Evolutionary conservation across 129 eudicot genomes (phyloP), one percentile per base, ranked within the genome.

Genomic region (Artemisia annua): DNA sequence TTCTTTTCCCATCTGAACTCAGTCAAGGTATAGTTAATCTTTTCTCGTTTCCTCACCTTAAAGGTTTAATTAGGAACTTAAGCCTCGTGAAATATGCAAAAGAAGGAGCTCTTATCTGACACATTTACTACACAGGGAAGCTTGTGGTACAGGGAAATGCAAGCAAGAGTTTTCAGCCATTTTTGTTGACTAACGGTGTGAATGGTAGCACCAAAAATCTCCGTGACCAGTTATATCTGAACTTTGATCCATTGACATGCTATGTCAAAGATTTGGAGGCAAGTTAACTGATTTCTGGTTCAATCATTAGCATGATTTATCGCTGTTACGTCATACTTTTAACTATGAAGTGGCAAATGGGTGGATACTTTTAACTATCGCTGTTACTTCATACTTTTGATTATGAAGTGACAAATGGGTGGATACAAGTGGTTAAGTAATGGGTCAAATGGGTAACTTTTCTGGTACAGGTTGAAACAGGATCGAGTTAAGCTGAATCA

Each of bases 1-100:
- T 90, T 77, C 93, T 90, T 59, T 88, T 94, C 71, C 99, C 97
- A 43, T 94, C 99, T 57, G 93, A 94, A 70, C 75, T 88, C 30
- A 78, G 85, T 59, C 90, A 75, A 79, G 99, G 99, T 84, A 75
- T 67, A 12, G 16, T 63, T 54, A 15, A 44, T 71, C 6, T 68
- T 46, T 58, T 43, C 57, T 60, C n/a, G 48, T 32, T 56, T 26
- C 61, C 55, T 16, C 6, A 1, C 46, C 76, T 24, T 52, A 46
- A 60, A 61, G 16, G 51, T 60, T 28, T n/a, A 18, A 13, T 56
- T 10, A 43, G 43, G 50, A 69, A 52, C 35, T 43, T 16, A 43
- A 35, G 19, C 58, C 13, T 56, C 11, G 17, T 63, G 49, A n/a
- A 61, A 63, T 62, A 10, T 63, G 49, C 15, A 28, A 26, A 49